A percentile compares a stretch with the other conserved stretches of the same genome.
Conservation (phyloP, 176 grass and related monocot genomes). For the Oryza brachyantha region DNA sequence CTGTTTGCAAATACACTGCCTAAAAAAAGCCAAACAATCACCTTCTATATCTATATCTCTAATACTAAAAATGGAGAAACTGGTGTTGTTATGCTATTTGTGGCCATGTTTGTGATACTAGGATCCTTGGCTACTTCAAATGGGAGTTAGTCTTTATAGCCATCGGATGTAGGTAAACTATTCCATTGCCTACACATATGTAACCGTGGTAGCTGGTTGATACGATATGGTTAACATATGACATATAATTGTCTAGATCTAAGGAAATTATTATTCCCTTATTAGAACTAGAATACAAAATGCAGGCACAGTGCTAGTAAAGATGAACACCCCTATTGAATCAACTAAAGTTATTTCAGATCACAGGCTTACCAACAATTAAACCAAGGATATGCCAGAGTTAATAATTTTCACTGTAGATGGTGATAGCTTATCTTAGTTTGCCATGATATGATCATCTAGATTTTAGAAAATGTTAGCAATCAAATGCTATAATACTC, state of each 20-base stretch:
- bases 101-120: not conserved
- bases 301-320: not conserved
- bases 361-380: constrained; percentile 13
- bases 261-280: not conserved
- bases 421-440: not conserved
- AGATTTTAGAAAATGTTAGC: not conserved
- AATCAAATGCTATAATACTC: not conserved
- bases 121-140: not conserved
- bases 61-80: not conserved
- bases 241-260: not conserved
- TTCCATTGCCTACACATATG: not conserved
- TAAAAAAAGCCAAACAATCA: too few relatives aligned
- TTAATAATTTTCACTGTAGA: not conserved
- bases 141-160: not conserved
- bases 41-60: too few relatives aligned
- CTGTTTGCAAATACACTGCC: too few relatives aligned
- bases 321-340: not conserved
- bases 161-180: not conserved
- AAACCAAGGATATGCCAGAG: not conserved
- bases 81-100: not conserved
- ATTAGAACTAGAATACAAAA: not conserved
- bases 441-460: not conserved
- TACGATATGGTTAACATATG: not conserved
- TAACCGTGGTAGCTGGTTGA: not conserved
- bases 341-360: constrained; percentile 16